Percentiles rank a stretch among this genome's conserved stretches.
Evolutionary conservation across 2,329 filamentous ascomycete species (phyloP).

Genomic region (Drechslerella coelobrocha): DNA sequence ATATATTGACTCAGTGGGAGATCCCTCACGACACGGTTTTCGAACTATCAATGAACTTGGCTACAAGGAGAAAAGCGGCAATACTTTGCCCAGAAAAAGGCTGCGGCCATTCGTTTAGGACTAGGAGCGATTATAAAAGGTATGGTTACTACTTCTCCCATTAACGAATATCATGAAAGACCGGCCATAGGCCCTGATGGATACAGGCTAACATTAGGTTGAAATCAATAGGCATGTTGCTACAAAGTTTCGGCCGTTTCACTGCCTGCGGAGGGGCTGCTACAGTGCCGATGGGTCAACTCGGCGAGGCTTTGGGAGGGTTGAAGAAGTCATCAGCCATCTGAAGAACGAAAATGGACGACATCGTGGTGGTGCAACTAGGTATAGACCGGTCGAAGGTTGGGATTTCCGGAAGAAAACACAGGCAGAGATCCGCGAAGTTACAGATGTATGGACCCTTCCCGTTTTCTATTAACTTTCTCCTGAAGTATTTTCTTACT

Average conservation of each 20-base stretch:
- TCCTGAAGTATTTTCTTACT: too few relatives aligned
- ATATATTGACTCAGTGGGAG: constrained; percentile 1
- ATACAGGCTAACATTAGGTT: too few relatives aligned
- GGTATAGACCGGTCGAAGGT: constrained; percentile 4
- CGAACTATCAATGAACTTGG: background rate
- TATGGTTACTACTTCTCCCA: too few relatives aligned
- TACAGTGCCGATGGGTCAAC: background rate
- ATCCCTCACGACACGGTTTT: constrained; percentile 3
- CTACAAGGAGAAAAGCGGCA: background rate
- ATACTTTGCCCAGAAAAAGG: constrained; percentile 11
- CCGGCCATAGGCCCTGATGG: too few relatives aligned
- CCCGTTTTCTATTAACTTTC: too few relatives aligned
- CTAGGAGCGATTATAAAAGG: background rate
- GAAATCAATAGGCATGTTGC: constrained; percentile 2
- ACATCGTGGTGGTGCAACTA: background rate
- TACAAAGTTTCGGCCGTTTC: background rate
- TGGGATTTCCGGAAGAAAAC: constrained; percentile 12
- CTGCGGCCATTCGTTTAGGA: background rate
- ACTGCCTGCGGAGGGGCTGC: constrained; percentile 5
- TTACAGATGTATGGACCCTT: background rate
- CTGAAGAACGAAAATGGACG: background rate
- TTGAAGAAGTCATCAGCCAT: constrained; percentile 10
- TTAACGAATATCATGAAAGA: too few relatives aligned
- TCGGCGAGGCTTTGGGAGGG: constrained; percentile 3
- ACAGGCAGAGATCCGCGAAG: background rate